These are phyloP conservation scores for Fusarium temperatum DNA, from an alignment of 2,329 filamentous ascomycete genomes.

Conservation along the genomic window DNA sequence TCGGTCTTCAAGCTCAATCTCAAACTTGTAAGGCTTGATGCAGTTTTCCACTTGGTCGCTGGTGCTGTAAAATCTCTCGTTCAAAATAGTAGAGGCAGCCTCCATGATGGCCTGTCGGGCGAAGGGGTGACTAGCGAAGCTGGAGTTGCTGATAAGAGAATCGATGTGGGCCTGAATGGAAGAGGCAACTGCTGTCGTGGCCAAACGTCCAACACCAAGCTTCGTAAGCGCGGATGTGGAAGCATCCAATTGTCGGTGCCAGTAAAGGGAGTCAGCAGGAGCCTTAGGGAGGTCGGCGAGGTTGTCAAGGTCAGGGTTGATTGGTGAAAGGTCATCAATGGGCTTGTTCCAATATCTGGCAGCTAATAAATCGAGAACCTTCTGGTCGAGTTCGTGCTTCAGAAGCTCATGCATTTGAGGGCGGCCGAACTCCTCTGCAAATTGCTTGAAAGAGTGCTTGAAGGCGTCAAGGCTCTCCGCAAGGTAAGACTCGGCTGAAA, in stretches of 20 bases:
- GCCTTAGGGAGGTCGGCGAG: constrained; percentile 84
- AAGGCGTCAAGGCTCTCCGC: constrained; percentile 95
- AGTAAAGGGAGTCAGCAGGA: constrained; percentile 85
- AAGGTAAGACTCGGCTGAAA: constrained; percentile 95
- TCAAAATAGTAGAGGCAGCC: constrained; percentile 87
- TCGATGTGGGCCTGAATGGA: constrained; percentile 89
- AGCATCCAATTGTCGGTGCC: constrained; percentile 93
- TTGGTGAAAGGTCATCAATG: constrained; percentile 78
- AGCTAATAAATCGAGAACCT: constrained; percentile 90
- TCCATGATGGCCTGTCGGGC: constrained; percentile 93
- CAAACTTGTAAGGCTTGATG: constrained; percentile 98
- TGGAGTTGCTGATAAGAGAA: constrained; percentile 78
- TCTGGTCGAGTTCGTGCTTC: constrained; percentile 92
- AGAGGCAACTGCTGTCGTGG: constrained; percentile 88
- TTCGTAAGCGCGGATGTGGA: constrained; percentile 92
- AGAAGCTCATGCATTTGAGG: constrained; percentile 88
- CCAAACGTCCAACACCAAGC: constrained; percentile 89
- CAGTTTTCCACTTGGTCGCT: constrained; percentile 98
- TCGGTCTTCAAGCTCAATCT: constrained; percentile 90
- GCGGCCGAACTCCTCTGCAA: constrained; percentile 88
- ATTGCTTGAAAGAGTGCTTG: constrained; percentile 97
- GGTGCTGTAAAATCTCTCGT: constrained; percentile 95
- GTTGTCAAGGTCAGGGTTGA: constrained; percentile 73
- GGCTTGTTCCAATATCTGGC: constrained; percentile 98
- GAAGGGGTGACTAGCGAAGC: constrained; percentile 90